Evolutionary conservation across 2,329 filamentous ascomycete species (phyloP), one percentile per base, ranked within the genome.

Genomic region (Cordyceps militaris): DNA sequence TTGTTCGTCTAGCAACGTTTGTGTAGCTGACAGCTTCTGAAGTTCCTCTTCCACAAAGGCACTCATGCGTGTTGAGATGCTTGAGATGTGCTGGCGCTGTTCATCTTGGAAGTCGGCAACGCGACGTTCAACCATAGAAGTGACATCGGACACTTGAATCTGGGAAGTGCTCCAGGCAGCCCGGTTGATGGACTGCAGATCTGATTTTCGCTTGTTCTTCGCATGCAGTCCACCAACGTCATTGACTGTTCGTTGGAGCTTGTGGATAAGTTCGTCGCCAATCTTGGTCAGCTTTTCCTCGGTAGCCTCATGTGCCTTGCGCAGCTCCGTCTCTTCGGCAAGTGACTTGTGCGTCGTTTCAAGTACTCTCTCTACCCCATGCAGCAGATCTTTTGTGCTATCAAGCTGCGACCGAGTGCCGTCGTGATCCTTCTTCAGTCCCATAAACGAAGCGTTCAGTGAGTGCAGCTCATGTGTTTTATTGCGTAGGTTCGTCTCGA

Each of bases 381-480:
- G 88, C 13, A 97, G 79, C 4, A 96, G 77, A 56, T 83, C 84
- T 65, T 91, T 88, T 0, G 93, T 95, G 36, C 89, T 85, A 56
- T 93, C 88, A 3, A 99, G 79, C 55, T 82, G 79, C 4, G 80
- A 67, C 59, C 81, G 87, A 0, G 88, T 91, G 19, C 82, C 79
- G 63, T 99, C 93, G 61, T 95, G 89, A 61, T 97, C 91, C 68
- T 92, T 91, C 73, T 94, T 96, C 65, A 97, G 73, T 1, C 83
- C 85, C 74, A 92, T 91, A 70, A 97, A 96, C 63, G 85, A 91
- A 43, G 87, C 91, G 0, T 89, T 96, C 38, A 97, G 75, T 11
- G 85, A 83, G 69, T 96, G 92, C 0, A 99, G 79, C 70, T 99
- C 92, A 66, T 97, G 91, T 2, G 95, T 87, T 70, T 97, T 97